Percentiles rank a stretch among this genome's conserved stretches.
Evolutionary conservation across 306 rosid genomes (phyloP).

Genomic region (Pyrus pyrifolia): DNA sequence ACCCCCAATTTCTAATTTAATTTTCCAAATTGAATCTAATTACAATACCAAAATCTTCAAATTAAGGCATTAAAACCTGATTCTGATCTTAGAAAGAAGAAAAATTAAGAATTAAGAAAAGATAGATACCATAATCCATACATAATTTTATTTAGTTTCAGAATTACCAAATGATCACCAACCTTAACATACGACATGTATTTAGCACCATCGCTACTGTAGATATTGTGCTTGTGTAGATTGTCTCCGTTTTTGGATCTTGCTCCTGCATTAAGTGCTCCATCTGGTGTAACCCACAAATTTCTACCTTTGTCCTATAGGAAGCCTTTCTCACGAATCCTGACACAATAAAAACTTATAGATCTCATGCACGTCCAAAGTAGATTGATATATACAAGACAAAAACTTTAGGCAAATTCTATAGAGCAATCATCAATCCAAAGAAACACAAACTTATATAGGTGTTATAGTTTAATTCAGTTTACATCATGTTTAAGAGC

Average conservation of each 20-base stretch:
- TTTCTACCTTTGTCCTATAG: conserved; percentile 40
- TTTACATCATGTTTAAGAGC: no score
- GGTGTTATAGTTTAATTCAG: no score
- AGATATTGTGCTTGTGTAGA: conserved; percentile 34
- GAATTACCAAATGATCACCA: conserved; percentile 17
- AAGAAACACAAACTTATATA: no score
- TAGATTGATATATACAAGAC: neutral
- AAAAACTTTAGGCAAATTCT: no score
- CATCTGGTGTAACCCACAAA: conserved; percentile 36
- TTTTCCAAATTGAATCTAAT: no score
- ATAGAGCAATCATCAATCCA: no score
- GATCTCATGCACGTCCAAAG: conserved; percentile 7
- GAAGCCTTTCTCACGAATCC: conserved; percentile 44
- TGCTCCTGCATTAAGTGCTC: conserved; percentile 31
- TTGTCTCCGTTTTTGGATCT: conserved; percentile 52
- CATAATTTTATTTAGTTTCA: conserved; percentile 1
- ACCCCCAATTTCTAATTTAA: no score
- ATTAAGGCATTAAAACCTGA: no score
- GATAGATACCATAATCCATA: neutral
- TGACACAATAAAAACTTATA: conserved; percentile 30
- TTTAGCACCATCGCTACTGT: conserved; percentile 56
- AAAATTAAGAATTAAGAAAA: no score
- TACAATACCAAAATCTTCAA: no score
- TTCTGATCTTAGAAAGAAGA: no score
- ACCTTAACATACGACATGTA: conserved; percentile 98